Base-by-base conservation (phyloP, 192 early-diverging fungal genomes). In the Entomortierella lignicola region DNA sequence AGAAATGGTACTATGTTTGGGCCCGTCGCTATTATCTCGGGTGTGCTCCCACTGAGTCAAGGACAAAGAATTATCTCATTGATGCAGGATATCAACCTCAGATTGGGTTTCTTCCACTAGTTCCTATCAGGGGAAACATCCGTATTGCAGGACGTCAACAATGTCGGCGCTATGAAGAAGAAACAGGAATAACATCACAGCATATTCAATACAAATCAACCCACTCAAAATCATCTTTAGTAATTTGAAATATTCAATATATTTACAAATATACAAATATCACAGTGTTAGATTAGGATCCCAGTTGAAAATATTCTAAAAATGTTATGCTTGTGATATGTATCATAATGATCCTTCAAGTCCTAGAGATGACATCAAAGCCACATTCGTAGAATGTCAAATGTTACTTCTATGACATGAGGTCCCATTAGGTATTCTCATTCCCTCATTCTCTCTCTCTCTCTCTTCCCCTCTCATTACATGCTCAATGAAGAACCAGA, bases 401-500 rank as follows among this genome's bases (percentile, higher is more conserved):
- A 47, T 20, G 44, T 47, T 15, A 47, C 17, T 47, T 11, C 44
- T 4, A 47, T 20, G 44, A 12, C 44, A 47, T 37, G 34, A 10
- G 10, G 10, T 7, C 4, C 34, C 34, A 37, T 37, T 37, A n/a
- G n/a, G n/a, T n/a, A n/a, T n/a, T n/a, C n/a, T n/a, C 34, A 10
- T 10, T 47, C 5, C 20, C 44, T 47, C 44, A 47, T 47, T 47
- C 20, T 15, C 20, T 47, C 6, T 42, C 13, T 47, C 12, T 15
- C 44, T 47, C 44, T 12, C 17, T 47, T 47, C 20, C 20, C 17
- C 12, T 47, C 20, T 47, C 39, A n/a, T 42, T 18, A 15, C 31
- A n/a, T n/a, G n/a, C n/a, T n/a, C n/a, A 37, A 68, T 68, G 66
- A 68, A 59, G 66, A 42, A 57, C 34, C 55, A 55, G 44, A 68